A percentile compares a stretch with the other conserved stretches of the same genome.
Conservation (phyloP, 306 rosid genomes). For the Bauhinia variegata region DNA sequence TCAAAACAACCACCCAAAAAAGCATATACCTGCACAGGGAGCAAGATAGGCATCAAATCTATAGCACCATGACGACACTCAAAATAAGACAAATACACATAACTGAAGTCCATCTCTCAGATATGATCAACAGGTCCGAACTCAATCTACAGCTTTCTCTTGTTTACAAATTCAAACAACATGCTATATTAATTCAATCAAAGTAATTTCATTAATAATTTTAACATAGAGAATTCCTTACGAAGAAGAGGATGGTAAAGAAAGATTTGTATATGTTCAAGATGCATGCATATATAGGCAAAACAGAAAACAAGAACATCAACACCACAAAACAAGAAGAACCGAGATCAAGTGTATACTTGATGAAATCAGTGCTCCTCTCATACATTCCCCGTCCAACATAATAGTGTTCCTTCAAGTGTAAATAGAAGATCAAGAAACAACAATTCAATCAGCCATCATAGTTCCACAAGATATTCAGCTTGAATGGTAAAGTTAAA, state of each 20-base stretch:
- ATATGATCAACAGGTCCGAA: background rate
- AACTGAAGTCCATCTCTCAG: background rate
- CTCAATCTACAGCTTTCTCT: background rate
- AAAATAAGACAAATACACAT: background rate
- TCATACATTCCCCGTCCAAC: slow-evolving; percentile 98
- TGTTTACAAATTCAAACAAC: background rate
- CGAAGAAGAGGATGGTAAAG: slow-evolving; percentile 1
- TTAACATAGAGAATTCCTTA: background rate
- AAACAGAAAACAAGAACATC: background rate
- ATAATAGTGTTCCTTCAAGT: slow-evolving; percentile 81
- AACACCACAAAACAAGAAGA: background rate
- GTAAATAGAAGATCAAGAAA: slow-evolving; percentile 20
- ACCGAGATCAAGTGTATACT: slow-evolving; percentile 52
- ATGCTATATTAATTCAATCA: background rate
- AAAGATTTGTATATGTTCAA: background rate
- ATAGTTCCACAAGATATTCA: slow-evolving; percentile 27
- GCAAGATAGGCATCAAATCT: slow-evolving; percentile 1
- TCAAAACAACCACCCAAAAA: slow-evolving; percentile 79
- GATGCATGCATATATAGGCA: background rate
- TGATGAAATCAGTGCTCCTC: slow-evolving; percentile 82
- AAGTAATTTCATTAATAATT: background rate
- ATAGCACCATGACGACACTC: background rate
- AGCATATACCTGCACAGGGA: slow-evolving; percentile 71
- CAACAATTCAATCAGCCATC: slow-evolving; percentile 25
- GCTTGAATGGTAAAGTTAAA: slow-evolving; percentile 20